Percentiles rank a stretch among this genome's conserved stretches.
phyloP scores from a whole-genome alignment of 2,329 filamentous ascomycete species.

The Pseudocercospora macadamiae region DNA sequence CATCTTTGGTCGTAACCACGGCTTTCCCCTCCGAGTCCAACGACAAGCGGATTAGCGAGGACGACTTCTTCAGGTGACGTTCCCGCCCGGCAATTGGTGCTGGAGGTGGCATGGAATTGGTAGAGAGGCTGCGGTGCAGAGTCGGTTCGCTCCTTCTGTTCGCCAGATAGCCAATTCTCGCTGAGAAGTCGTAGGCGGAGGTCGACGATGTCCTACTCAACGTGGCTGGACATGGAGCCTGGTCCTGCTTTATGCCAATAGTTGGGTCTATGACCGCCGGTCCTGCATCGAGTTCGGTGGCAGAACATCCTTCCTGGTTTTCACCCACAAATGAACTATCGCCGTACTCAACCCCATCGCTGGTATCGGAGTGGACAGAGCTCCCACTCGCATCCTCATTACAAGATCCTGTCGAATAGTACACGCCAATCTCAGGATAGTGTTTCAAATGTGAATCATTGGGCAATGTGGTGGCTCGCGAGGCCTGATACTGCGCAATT shows the following conservation, averaged over 20 bases:
- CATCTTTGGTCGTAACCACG: conserved; percentile 73
- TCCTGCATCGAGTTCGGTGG: not conserved
- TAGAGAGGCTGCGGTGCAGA: conserved; percentile 24
- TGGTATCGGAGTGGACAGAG: not conserved
- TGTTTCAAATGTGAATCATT: not conserved
- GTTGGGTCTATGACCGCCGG: not conserved
- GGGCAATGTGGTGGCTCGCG: conserved; percentile 22
- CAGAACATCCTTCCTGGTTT: not conserved
- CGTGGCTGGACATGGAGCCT: not conserved
- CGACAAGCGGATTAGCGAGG: conserved; percentile 71
- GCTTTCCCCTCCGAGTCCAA: conserved; percentile 89
- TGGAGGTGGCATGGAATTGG: conserved; percentile 8
- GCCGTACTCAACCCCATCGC: not conserved
- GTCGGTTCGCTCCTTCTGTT: conserved; percentile 51
- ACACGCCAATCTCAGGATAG: not conserved
- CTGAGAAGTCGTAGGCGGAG: not conserved
- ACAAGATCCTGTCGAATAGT: not conserved
- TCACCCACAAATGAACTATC: not conserved
- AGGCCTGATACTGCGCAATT: conserved; percentile 53
- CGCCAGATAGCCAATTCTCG: conserved; percentile 43
- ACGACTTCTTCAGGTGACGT: conserved; percentile 33
- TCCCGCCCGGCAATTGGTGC: not conserved
- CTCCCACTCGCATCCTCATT: not conserved
- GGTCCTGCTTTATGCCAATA: not conserved
- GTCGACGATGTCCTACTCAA: not conserved